Base-by-base conservation (phyloP, 2,329 filamentous ascomycete species). In the Penicillium sp. region DNA sequence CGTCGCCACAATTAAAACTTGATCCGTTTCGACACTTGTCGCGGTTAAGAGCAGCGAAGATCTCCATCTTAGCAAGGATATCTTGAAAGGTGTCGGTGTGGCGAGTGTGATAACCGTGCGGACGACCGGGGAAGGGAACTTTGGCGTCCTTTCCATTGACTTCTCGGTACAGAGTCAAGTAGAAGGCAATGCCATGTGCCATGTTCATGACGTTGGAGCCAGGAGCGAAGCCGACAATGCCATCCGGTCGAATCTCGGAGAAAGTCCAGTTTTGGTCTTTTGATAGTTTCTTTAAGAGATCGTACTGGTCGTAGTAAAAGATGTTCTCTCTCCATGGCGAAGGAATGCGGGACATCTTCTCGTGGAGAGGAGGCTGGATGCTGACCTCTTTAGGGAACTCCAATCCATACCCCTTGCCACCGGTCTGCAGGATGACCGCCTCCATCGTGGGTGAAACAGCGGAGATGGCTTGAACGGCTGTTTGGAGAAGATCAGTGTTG, bases 371-470 rank as follows among this genome's bases (percentile, higher is more conserved):
- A 46, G 66, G 40, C 43, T 65, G 20, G 53, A 69, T 59, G 8
- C 49, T 48, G n/a, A 68, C 69, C 3, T 61, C 29, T 11, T 66
- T 47, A 1, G 73, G 71, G 48, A 74, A 75, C 48, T 69, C 64
- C 22, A 74, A 66, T 16, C 73, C 74, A 54, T 76, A 76, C 18
- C 73, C 71, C 50, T 74, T 76, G 5, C 72, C 74, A 10, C 74
- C 74, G 0, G 71, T 72, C 24, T 73, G 72, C 10, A 73, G 66
- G 8, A 73, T 67, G 38, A 74, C 51, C n/a, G 65, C 66, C 39
- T 63, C 52, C 2, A 75, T 63, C 1, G 62, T 61, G 0, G 58
- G 48, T 0, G 68, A 66, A 14, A 71, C 51, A 0, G 55, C 48
- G 29, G 65, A 68, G 7, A 70, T 48, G 7, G 70, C 67, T 32